Conservation (phyloP, 768 basidiomycete genomes). For the Neoboletus magnificus region DNA sequence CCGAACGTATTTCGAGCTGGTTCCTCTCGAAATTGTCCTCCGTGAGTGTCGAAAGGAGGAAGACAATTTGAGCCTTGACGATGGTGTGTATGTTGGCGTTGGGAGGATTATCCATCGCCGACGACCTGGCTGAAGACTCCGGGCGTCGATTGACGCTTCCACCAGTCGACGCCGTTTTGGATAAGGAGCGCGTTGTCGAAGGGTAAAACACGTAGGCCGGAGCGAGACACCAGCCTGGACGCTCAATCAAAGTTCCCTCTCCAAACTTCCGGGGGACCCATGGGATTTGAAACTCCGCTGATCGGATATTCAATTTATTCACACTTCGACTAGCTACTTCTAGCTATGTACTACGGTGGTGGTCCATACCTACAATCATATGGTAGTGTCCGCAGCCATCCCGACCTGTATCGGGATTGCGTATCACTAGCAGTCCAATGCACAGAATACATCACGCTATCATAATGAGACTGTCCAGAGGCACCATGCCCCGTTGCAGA, state of each 20-base stretch:
- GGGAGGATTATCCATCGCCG: slow-evolving; percentile 84
- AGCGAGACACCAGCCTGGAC: slow-evolving; percentile 31
- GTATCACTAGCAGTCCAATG: background rate
- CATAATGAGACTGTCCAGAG: slow-evolving; percentile 1
- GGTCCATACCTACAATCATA: background rate
- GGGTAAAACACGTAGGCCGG: slow-evolving; percentile 36
- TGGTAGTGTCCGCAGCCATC: background rate
- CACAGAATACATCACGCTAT: background rate
- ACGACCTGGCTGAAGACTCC: slow-evolving; percentile 72
- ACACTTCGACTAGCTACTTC: background rate
- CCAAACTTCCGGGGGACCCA: slow-evolving; percentile 14
- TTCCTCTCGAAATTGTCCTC: slow-evolving; percentile 97
- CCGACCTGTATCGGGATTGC: background rate
- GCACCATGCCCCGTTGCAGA: background rate
- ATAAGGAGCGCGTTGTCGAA: slow-evolving; percentile 24
- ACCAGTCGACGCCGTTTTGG: slow-evolving; percentile 70
- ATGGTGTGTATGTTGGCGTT: slow-evolving; percentile 86
- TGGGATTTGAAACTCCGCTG: slow-evolving; percentile 18
- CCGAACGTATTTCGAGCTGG: slow-evolving; percentile 91
- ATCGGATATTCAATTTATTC: slow-evolving; percentile 15
- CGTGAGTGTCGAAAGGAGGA: slow-evolving; percentile 91
- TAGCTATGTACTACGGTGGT: background rate
- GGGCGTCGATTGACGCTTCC: slow-evolving; percentile 66
- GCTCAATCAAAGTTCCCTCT: slow-evolving; percentile 19
- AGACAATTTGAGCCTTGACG: slow-evolving; percentile 96